Conservation (phyloP, 2,329 filamentous ascomycete species). For the Talaromyces sp. region DNA sequence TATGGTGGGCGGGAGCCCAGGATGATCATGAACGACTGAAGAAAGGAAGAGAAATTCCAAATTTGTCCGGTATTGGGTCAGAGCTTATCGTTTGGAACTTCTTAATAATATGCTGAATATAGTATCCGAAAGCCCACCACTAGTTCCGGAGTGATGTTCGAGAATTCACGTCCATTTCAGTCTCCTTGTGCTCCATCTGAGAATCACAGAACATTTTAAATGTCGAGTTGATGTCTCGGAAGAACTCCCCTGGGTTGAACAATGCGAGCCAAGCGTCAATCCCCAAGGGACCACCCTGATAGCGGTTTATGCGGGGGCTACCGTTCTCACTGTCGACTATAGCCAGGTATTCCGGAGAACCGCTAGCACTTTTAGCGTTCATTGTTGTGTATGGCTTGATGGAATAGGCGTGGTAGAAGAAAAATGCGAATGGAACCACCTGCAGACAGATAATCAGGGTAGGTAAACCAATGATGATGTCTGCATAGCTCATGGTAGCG, state of each 20-base stretch:
- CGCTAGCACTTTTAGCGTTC: neutral
- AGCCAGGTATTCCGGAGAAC: neutral
- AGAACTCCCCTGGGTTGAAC: neutral
- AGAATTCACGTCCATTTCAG: too few species aligned
- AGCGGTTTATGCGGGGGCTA: neutral
- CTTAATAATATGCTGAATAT: too few species aligned
- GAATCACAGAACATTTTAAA: neutral
- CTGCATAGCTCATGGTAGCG: slow-evolving; percentile 21
- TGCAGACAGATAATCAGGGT: slow-evolving; percentile 27
- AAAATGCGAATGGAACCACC: slow-evolving; percentile 26
- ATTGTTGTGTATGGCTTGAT: slow-evolving; percentile 16
- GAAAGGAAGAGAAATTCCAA: too few species aligned
- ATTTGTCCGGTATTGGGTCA: too few species aligned
- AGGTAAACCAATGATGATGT: slow-evolving; percentile 25
- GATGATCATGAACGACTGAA: too few species aligned
- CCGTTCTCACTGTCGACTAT: neutral
- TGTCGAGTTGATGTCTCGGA: neutral
- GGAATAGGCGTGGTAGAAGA: slow-evolving; percentile 25
- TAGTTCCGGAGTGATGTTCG: too few species aligned
- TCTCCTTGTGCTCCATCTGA: neutral
- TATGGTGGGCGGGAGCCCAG: too few species aligned
- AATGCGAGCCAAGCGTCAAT: neutral
- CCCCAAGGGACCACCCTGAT: neutral
- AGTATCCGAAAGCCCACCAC: too few species aligned
- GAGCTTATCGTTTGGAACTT: too few species aligned